Evolutionary conservation across 306 rosid genomes (phyloP), one percentile per base, ranked within the genome.

Genomic region (Trifolium fragiferum): DNA sequence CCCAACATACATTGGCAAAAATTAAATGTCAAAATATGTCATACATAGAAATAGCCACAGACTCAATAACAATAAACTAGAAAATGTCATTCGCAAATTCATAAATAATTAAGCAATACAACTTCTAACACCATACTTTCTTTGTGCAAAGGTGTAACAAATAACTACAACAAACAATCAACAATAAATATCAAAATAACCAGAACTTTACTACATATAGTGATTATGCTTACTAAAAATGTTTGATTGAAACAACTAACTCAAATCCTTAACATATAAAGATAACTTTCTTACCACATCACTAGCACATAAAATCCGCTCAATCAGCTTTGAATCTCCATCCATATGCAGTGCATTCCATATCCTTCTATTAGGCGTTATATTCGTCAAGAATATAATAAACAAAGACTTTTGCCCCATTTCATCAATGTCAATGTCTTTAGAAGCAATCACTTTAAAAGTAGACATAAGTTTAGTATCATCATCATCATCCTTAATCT

Each of bases 311-410:
- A 85, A 71, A 77, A 77, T 82, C 66, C 82, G 55, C 23, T 76
- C 5, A 18, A 88, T 76, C 32, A 87, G 75, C 79, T 53, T 49
- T 23, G 76, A 69, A 66, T 85, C 80, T 50, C 65, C 3, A 1
- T 1, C 7, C 90, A 82, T 83, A 74, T 85, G 85, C 75, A 92
- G 47, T 3, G 90, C 83, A 1, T 71, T 82, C 93, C 96, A 92
- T 53, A 88, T 82, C 79, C 93, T 82, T 59, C 66, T 76, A 37
- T 77, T 72, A 3, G 92, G 67, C 23, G 30, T 81, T 38, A 86
- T 76, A 68, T 92, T 92, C 13, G 78, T 72, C 81, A 92, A 37
- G 66, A 80, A 89, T 32, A 88, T 50, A 1, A 88, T 53, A 84
- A 76, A 83, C 21, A 85, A 35, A 16, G 89, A 82, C 11, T 74